A percentile compares a stretch with the other conserved stretches of the same genome.
Conservation (phyloP, 2,329 filamentous ascomycete species). For the Diplodia corticola region DNA sequence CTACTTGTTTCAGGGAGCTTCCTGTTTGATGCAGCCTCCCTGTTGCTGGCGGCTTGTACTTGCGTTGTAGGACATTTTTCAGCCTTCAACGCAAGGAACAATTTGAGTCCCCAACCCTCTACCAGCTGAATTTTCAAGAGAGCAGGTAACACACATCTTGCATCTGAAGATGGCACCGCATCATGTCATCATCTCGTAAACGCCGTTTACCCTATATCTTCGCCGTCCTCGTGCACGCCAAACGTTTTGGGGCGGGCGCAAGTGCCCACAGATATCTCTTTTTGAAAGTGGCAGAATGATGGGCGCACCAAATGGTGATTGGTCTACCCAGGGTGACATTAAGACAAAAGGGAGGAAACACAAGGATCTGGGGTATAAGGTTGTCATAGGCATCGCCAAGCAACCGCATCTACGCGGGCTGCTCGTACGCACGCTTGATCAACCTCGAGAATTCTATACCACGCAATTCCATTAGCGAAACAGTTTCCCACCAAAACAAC, state of each 20-base stretch:
- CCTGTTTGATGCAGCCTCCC: neutral
- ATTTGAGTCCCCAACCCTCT: neutral
- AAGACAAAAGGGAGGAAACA: neutral
- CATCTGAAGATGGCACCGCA: neutral
- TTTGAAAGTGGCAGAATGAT: neutral
- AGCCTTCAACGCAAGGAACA: neutral
- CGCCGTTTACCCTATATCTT: neutral
- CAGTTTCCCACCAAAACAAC: neutral
- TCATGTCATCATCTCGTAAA: conserved; percentile 4
- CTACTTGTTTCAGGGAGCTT: neutral
- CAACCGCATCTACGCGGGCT: conserved; percentile 54
- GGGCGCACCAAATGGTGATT: neutral
- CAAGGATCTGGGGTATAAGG: neutral
- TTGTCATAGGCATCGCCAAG: neutral
- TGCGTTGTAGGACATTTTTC: neutral
- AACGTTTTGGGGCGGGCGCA: neutral
- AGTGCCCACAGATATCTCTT: neutral
- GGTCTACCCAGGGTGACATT: neutral
- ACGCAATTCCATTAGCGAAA: neutral
- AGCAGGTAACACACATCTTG: neutral
- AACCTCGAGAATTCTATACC: conserved; percentile 70
- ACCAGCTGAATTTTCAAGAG: neutral
- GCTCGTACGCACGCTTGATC: conserved; percentile 82
- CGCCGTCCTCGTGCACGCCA: neutral
- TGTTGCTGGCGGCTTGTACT: neutral